These are phyloP conservation scores for Phytophthora boehmeriae DNA, from an alignment of 352 stramenopile species.

Conservation along the genomic window DNA sequence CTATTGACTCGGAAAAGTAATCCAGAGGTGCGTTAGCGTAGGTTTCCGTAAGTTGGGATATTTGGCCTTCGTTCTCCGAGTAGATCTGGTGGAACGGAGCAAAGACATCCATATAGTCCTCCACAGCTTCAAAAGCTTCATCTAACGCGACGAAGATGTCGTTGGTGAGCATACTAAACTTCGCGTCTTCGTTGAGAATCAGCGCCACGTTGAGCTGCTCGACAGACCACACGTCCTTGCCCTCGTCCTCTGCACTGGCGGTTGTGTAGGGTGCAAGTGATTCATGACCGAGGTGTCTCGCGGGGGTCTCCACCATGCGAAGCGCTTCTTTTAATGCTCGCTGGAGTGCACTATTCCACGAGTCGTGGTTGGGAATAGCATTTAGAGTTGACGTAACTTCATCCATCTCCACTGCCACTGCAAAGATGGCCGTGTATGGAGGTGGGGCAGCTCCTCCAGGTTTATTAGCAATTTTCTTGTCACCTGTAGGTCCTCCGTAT, in stretches of 20 bases:
- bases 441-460: conserved; percentile 14
- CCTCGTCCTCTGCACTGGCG: conserved; percentile 83
- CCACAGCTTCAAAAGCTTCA: conserved; percentile 79
- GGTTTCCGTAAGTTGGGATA: conserved; percentile 60
- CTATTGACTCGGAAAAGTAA: conserved; percentile 82
- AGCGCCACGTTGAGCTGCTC: conserved; percentile 80
- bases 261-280: conserved; percentile 80
- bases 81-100: conserved; percentile 88
- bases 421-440: conserved; percentile 65
- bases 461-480: conserved; percentile 21
- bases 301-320: conserved; percentile 88
- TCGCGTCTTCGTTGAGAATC: conserved; percentile 84
- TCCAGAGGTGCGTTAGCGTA: conserved; percentile 80
- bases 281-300: conserved; percentile 81
- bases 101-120: conserved; percentile 92
- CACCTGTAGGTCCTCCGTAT: conserved; percentile 1
- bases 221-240: conserved; percentile 79
- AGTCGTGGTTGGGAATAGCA: conserved; percentile 62
- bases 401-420: conserved; percentile 75
- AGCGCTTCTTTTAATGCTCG: conserved; percentile 85
- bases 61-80: conserved; percentile 82
- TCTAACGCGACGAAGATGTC: conserved; percentile 87
- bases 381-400: conserved; percentile 40
- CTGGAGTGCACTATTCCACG: conserved; percentile 75
- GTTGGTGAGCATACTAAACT: conserved; percentile 83